Evolutionary conservation across 2,329 filamentous ascomycete genomes (phyloP).

Genomic region (Penicillium sp.): DNA sequence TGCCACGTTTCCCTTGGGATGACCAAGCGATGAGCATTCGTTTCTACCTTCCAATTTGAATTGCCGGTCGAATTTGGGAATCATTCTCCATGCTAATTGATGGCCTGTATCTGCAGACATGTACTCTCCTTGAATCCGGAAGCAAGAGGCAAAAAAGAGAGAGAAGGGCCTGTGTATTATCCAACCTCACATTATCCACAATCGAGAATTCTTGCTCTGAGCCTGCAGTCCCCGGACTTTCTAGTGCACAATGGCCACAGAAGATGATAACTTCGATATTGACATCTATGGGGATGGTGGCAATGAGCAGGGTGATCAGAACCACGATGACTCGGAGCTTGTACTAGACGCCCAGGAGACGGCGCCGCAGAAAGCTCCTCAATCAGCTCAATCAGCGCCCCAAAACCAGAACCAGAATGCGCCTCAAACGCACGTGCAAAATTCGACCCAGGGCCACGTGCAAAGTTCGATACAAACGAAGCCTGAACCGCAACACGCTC

Average conservation of each 20-base stretch:
- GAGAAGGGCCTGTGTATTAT: conserved; percentile 38
- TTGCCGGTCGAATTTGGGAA: conserved; percentile 6
- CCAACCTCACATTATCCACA: conserved; percentile 33
- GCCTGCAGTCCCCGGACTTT: conserved; percentile 21
- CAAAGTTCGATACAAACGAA: conserved; percentile 1
- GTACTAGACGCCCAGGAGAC: conserved; percentile 37
- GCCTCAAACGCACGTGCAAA: not conserved
- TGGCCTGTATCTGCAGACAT: conserved; percentile 39
- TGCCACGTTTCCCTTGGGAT: not conserved
- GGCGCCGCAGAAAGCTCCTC: not conserved
- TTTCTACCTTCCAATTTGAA: not conserved
- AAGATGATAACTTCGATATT: conserved; percentile 67
- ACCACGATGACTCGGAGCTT: conserved; percentile 39
- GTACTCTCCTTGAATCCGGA: conserved; percentile 39
- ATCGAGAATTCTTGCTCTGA: conserved; percentile 32
- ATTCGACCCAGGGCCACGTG: not conserved
- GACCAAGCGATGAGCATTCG: not conserved
- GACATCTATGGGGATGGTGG: conserved; percentile 64
- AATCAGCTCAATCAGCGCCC: not conserved
- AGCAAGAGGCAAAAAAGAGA: conserved; percentile 21
- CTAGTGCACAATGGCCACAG: conserved; percentile 47
- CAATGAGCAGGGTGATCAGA: conserved; percentile 47
- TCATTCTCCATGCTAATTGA: conserved; percentile 38
- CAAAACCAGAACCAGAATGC: not conserved
- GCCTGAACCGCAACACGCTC: conserved; percentile 5